These are phyloP conservation scores for Paxillus rubicundulus DNA, from an alignment of 768 basidiomycete genomes.

Conservation along the genomic window DNA sequence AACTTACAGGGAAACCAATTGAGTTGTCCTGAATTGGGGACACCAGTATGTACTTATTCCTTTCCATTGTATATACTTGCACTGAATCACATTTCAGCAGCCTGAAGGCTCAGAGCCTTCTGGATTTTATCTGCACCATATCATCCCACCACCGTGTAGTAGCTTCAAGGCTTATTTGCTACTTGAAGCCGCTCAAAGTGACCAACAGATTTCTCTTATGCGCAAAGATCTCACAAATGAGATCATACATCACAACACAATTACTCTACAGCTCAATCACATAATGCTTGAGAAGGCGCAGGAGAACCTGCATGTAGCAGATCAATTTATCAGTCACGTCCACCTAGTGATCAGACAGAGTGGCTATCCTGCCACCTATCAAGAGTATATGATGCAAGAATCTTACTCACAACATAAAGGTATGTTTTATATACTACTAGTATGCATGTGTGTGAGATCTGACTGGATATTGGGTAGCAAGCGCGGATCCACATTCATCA, in stretches of 20 bases:
- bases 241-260: neutral
- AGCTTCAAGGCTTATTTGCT: constrained; percentile 15
- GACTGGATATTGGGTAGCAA: no score
- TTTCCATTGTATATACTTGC: neutral
- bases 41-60: constrained; percentile 21
- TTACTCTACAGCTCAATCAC: neutral
- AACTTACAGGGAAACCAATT: neutral
- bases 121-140: neutral
- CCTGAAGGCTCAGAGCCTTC: neutral
- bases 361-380: no score
- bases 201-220: constrained; percentile 5
- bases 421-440: no score
- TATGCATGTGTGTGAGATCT: no score
- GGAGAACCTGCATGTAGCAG: neutral
- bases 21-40: constrained; percentile 20
- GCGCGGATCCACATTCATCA: no score
- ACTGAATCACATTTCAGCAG: neutral
- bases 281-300: neutral
- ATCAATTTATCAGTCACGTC: neutral
- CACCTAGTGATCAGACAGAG: no score
- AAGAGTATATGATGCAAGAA: no score
- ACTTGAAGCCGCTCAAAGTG: constrained; percentile 8
- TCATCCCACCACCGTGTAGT: constrained; percentile 11
- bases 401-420: no score
- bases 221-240: no score